Conservation (phyloP, 2,329 filamentous ascomycete genomes). For the Blastomyces parvus region DNA sequence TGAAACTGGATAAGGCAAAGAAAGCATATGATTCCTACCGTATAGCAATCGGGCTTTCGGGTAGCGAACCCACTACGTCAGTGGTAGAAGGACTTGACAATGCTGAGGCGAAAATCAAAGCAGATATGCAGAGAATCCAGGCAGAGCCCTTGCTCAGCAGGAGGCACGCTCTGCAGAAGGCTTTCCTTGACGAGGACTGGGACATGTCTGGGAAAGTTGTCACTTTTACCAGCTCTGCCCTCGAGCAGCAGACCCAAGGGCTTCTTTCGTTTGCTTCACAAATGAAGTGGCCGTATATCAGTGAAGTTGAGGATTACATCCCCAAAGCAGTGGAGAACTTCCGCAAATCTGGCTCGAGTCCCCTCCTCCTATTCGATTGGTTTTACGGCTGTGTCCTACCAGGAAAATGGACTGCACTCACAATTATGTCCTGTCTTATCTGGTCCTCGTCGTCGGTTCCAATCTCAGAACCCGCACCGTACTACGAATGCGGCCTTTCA, state of each 20-base stretch:
- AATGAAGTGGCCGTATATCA: neutral
- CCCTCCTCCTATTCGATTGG: neutral
- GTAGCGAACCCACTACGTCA: neutral
- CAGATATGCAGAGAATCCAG: neutral
- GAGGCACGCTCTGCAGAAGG: neutral
- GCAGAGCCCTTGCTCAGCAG: neutral
- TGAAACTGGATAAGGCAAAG: neutral
- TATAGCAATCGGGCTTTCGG: neutral
- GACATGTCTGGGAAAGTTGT: neutral
- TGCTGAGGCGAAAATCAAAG: neutral
- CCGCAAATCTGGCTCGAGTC: neutral
- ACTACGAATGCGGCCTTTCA: conserved; percentile 1
- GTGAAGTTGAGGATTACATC: neutral
- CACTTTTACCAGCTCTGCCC: neutral
- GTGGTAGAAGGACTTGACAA: neutral
- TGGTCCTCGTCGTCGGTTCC: neutral
- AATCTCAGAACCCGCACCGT: neutral
- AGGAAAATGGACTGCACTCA: neutral
- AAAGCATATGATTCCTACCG: neutral
- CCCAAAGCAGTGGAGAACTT: neutral
- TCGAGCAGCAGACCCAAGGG: neutral
- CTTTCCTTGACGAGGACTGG: neutral
- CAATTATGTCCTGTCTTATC: neutral
- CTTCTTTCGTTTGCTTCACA: neutral
- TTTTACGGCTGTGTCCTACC: neutral